These are phyloP conservation scores for Aspergillus glaucus DNA, from an alignment of 2,329 filamentous ascomycete species.

Conservation along the genomic window DNA sequence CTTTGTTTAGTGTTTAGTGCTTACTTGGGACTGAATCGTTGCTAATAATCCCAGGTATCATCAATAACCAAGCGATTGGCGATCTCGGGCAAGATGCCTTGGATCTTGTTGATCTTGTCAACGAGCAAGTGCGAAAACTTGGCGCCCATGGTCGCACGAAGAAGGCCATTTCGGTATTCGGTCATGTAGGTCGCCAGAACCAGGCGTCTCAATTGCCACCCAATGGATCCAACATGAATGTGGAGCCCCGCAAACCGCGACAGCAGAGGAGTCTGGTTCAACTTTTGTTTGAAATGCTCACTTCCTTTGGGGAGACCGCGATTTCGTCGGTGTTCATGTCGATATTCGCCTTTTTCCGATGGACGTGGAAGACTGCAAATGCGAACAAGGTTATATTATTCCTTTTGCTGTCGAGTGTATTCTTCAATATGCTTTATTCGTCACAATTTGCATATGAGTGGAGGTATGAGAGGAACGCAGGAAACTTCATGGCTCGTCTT, in stretches of 20 bases:
- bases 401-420: constrained; percentile 60
- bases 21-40: background rate
- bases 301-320: constrained; percentile 69
- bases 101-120: constrained; percentile 45
- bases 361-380: constrained; percentile 60
- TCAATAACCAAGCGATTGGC: constrained; percentile 62
- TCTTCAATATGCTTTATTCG: constrained; percentile 69
- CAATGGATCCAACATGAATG: constrained; percentile 24
- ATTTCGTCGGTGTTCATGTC: constrained; percentile 72
- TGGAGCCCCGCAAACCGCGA: constrained; percentile 50
- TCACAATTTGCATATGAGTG: constrained; percentile 68
- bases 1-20: background rate
- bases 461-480: constrained; percentile 79
- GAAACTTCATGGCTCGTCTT: constrained; percentile 71
- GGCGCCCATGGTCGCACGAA: constrained; percentile 43
- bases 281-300: constrained; percentile 64
- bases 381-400: constrained; percentile 69
- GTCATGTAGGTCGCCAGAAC: constrained; percentile 41
- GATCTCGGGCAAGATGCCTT: constrained; percentile 52
- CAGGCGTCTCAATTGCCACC: constrained; percentile 33
- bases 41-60: constrained; percentile 34
- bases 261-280: constrained; percentile 56
- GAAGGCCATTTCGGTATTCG: constrained; percentile 44
- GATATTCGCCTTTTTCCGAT: constrained; percentile 60
- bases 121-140: constrained; percentile 43